phyloP scores from a whole-genome alignment of 305 asterid species.

The Fraxinus sp. region DNA sequence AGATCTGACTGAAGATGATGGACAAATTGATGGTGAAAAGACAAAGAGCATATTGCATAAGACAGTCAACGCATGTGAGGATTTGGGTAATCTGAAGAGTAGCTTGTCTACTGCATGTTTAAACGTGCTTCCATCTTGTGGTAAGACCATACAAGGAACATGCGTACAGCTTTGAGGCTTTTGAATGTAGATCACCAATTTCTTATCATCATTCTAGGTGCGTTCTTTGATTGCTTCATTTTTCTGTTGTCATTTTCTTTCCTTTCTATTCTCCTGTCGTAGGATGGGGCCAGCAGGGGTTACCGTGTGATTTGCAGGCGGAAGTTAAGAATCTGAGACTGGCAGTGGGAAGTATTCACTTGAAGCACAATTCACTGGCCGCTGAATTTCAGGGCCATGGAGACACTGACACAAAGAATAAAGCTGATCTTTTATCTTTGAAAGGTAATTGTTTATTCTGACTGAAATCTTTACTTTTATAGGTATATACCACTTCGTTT shows the following conservation, averaged over 20 bases:
- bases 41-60: slow-evolving; percentile 41
- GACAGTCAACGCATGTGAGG: slow-evolving; percentile 53
- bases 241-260: slow-evolving; percentile 16
- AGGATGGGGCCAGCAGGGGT: slow-evolving; percentile 59
- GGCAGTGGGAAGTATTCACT: slow-evolving; percentile 57
- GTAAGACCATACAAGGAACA: slow-evolving; percentile 42
- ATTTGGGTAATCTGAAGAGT: slow-evolving; percentile 54
- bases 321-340: slow-evolving; percentile 64
- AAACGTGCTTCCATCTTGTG: slow-evolving; percentile 50
- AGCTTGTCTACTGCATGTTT: slow-evolving; percentile 45
- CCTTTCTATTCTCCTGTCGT: slow-evolving; percentile 27
- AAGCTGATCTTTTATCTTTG: slow-evolving; percentile 62
- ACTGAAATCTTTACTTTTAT: background rate
- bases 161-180: slow-evolving; percentile 7
- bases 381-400: slow-evolving; percentile 68
- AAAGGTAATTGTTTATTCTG: slow-evolving; percentile 51
- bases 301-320: slow-evolving; percentile 49
- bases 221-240: background rate
- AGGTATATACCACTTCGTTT: background rate
- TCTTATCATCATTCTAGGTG: slow-evolving; percentile 9
- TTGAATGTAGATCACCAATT: slow-evolving; percentile 13
- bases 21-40: slow-evolving; percentile 44
- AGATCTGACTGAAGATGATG: slow-evolving; percentile 38
- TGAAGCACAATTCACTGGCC: slow-evolving; percentile 72
- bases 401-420: slow-evolving; percentile 78